A percentile compares a stretch with the other conserved stretches of the same genome.
Evolutionary conservation across 257 asterid genomes (phyloP).

Genomic region (Nicotiana tomentosiformis): DNA sequence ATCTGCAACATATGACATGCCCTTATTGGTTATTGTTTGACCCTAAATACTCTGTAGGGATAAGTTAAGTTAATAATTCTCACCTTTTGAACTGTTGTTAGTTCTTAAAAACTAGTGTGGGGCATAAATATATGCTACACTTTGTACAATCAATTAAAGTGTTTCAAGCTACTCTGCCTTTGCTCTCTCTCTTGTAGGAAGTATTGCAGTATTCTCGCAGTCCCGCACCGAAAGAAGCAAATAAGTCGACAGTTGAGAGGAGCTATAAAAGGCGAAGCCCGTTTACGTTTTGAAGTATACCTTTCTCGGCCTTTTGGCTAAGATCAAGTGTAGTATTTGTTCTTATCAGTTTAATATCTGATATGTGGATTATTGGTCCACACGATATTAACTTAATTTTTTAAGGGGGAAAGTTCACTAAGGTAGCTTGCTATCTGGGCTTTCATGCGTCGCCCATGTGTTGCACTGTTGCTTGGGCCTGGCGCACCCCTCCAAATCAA

Average conservation of each 20-base stretch:
- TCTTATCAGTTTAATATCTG: neutral
- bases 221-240: neutral
- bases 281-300: neutral
- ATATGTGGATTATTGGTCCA: neutral
- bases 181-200: too few relatives aligned
- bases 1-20: too few relatives aligned
- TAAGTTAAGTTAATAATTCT: too few relatives aligned
- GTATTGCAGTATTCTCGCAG: neutral
- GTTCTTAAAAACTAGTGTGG: too few relatives aligned
- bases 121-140: too few relatives aligned
- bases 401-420: neutral
- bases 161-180: too few relatives aligned
- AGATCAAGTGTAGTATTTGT: constrained; percentile 40
- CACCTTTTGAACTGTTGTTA: too few relatives aligned
- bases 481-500: neutral
- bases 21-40: too few relatives aligned
- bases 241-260: neutral
- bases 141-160: too few relatives aligned
- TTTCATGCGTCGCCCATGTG: neutral
- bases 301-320: constrained; percentile 46
- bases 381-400: neutral
- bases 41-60: too few relatives aligned
- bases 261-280: neutral
- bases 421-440: neutral
- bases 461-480: neutral